phyloP scores from a whole-genome alignment of 768 basidiomycete genomes.

The Auricularia sp. region DNA sequence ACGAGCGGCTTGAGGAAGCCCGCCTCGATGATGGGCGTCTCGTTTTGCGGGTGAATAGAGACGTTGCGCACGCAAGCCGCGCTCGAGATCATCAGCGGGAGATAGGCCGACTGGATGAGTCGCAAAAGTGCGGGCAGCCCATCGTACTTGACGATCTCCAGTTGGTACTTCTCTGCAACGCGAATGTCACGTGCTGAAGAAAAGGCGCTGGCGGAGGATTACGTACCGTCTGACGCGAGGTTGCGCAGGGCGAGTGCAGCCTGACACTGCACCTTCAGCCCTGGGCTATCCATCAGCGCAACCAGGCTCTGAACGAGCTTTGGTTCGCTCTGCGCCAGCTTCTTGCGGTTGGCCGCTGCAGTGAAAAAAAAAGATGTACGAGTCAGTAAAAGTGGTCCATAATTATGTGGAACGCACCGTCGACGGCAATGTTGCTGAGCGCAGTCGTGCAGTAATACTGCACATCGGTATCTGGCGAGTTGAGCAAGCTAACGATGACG shows the following conservation, averaged over 20 bases:
- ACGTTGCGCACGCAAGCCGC: slow-evolving; percentile 99
- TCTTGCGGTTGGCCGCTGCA: slow-evolving; percentile 65
- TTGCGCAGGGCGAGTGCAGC: slow-evolving; percentile 93
- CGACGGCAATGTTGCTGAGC: slow-evolving; percentile 95
- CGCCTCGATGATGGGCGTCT: slow-evolving; percentile 97
- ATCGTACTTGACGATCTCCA: slow-evolving; percentile 95
- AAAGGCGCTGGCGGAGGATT: background rate
- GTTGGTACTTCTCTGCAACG: slow-evolving; percentile 84
- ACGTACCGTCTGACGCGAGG: slow-evolving; percentile 87
- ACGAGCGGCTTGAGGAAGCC: slow-evolving; percentile 95
- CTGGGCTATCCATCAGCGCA: slow-evolving; percentile 91
- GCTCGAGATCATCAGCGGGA: slow-evolving; percentile 94
- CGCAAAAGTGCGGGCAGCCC: slow-evolving; percentile 87
- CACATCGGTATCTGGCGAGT: slow-evolving; percentile 96
- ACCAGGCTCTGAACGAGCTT: slow-evolving; percentile 91
- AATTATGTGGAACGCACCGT: slow-evolving; percentile 39
- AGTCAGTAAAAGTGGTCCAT: background rate
- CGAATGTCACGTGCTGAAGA: background rate
- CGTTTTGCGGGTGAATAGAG: slow-evolving; percentile 96
- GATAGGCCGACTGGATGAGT: slow-evolving; percentile 90
- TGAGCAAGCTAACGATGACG: slow-evolving; percentile 86
- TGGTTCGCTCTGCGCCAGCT: slow-evolving; percentile 86
- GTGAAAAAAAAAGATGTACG: slow-evolving; percentile 2
- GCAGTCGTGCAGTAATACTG: slow-evolving; percentile 99
- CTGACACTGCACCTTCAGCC: slow-evolving; percentile 97